Evolutionary conservation across 371 early-diverging fungal species (phyloP), one percentile per base, ranked within the genome.

Genomic region (Parasitella parasitica): DNA sequence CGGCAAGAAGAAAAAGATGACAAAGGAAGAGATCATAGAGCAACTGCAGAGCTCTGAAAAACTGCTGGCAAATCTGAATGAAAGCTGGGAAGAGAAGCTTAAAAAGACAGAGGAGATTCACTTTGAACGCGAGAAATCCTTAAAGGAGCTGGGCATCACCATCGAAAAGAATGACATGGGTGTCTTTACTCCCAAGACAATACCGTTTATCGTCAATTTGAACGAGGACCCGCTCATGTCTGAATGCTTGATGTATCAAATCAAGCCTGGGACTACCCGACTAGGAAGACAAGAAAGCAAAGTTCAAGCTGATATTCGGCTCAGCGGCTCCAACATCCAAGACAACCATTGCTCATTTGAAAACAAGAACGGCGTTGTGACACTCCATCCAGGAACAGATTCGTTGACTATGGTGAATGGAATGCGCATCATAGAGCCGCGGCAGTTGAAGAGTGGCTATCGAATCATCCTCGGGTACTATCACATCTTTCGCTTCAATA

Each of bases 191-290:
- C 94, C 96, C 2, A 90, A 91, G 54, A 86, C 86, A 36, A 84
- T 89, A 24, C 95, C 97, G 2, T 94, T 94, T 72, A 77, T 96
- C 41, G 89, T 95, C 55, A 96, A 95, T 61, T 76, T 94, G 51
- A 94, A 91, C 70, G 95, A 95, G 61, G 94, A 96, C 71, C 94
- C 95, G 15, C 84, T 91, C 46, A 90, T 93, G 91, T 89, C 91
- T 8, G 93, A 96, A 70, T 94, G 94, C 55, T 73, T 96, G 12
- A 88, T 96, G 41, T 94, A 94, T 70, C 89, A 91, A 56, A 79
- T 96, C 54, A 91, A 91, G 50, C 86, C 86, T 4, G 95, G 95
- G 4, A 69, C 70, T 7, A 94, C 94, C 0, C 69, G 74, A 0
- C 91, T 94, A 2, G 96, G 95, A 18, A 69, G 79, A 24, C 68